Conservation (phyloP, 306 rosid genomes). For the Acacia acuminata region DNA sequence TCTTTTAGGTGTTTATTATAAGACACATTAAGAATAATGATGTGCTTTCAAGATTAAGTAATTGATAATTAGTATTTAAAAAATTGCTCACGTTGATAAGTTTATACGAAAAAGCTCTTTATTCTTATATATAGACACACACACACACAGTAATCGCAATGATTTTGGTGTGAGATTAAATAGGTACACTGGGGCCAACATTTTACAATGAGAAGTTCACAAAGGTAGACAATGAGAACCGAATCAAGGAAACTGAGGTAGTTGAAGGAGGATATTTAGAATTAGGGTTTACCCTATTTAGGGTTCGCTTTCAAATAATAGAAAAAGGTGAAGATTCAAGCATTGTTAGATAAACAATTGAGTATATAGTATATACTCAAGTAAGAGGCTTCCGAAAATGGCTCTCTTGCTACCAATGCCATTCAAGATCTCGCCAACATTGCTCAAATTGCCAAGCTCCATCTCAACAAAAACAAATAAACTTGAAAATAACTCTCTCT, state of each 20-base stretch:
- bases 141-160: too few relatives aligned
- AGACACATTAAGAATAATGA: too few relatives aligned
- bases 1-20: too few relatives aligned
- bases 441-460: slow-evolving; percentile 17
- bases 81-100: too few relatives aligned
- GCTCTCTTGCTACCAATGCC: slow-evolving; percentile 30
- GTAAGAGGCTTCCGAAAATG: slow-evolving; percentile 56
- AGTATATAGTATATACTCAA: slow-evolving; percentile 60
- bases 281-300: slow-evolving; percentile 49
- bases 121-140: too few relatives aligned
- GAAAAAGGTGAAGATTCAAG: slow-evolving; percentile 47
- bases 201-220: slow-evolving; percentile 59
- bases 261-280: slow-evolving; percentile 68
- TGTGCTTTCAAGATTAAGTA: too few relatives aligned
- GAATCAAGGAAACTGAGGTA: slow-evolving; percentile 55
- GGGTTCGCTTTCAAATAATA: slow-evolving; percentile 44
- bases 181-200: neutral
- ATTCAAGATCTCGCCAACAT: slow-evolving; percentile 29
- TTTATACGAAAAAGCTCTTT: too few relatives aligned
- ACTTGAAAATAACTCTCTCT: too few relatives aligned
- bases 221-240: slow-evolving; percentile 52
- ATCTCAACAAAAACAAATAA: too few relatives aligned
- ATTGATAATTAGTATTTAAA: too few relatives aligned
- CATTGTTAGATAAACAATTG: slow-evolving; percentile 45
- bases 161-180: neutral